A percentile compares a stretch with the other conserved stretches of the same genome.
Evolutionary conservation across 2,329 filamentous ascomycete species (phyloP).

Genomic region (Dothistroma pini): DNA sequence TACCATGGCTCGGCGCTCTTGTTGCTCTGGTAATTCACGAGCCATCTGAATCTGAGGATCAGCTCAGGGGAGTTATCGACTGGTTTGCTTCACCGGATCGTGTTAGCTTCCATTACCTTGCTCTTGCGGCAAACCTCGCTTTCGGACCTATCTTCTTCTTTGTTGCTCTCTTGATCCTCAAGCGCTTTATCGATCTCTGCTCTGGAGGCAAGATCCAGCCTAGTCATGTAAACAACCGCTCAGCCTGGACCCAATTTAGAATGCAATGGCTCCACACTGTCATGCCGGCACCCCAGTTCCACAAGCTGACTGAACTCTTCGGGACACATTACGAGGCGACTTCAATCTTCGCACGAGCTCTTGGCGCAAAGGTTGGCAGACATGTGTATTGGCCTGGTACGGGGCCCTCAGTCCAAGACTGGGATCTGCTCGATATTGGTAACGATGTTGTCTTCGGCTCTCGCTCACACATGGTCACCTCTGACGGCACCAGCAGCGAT

Average conservation of each 20-base stretch:
- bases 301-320: conserved; percentile 50
- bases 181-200: conserved; percentile 39
- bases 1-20: conserved; percentile 42
- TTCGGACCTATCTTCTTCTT: conserved; percentile 48
- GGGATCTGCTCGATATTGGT: conserved; percentile 54
- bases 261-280: conserved; percentile 45
- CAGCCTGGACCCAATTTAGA: conserved; percentile 45
- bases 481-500: conserved; percentile 50
- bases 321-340: conserved; percentile 56
- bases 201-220: conserved; percentile 33
- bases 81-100: conserved; percentile 50
- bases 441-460: conserved; percentile 60
- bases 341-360: conserved; percentile 48
- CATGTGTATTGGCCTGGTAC: conserved; percentile 58
- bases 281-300: conserved; percentile 44
- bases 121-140: conserved; percentile 41
- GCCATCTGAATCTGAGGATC: conserved; percentile 35
- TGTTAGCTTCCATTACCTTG: conserved; percentile 51
- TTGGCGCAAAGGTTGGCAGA: conserved; percentile 53
- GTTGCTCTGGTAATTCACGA: conserved; percentile 46
- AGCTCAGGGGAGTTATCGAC: conserved; percentile 43
- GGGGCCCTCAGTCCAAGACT: conserved; percentile 52
- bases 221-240: conserved; percentile 31
- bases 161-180: conserved; percentile 41
- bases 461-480: conserved; percentile 52